Conservation (phyloP, 768 basidiomycete genomes). For the Macrolepiota fuliginosa region DNA sequence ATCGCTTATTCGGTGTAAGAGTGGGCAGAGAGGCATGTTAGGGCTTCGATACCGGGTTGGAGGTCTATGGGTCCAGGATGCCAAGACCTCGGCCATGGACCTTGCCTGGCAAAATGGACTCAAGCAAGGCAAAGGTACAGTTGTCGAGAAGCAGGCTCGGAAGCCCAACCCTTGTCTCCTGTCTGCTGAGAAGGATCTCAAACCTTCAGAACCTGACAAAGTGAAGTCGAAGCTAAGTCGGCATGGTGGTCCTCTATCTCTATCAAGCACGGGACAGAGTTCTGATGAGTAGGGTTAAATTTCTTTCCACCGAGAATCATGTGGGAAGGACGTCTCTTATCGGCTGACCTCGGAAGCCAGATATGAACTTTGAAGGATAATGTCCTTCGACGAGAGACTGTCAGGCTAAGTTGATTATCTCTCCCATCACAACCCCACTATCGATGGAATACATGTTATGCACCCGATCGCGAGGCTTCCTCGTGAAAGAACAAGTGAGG, state of each 20-base stretch:
- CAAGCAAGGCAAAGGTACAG: background rate
- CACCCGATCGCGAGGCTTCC: background rate
- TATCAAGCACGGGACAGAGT: background rate
- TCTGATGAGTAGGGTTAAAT: background rate
- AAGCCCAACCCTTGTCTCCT: background rate
- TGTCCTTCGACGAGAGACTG: background rate
- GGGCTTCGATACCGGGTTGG: background rate
- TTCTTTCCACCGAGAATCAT: background rate
- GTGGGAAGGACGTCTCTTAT: background rate
- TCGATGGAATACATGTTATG: background rate
- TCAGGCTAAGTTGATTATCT: background rate
- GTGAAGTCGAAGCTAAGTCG: background rate
- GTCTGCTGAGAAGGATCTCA: background rate
- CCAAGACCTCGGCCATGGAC: background rate
- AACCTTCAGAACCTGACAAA: background rate
- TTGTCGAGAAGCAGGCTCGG: background rate
- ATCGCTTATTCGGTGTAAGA: background rate
- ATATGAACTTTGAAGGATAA: background rate
- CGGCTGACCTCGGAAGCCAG: background rate
- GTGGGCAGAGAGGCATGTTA: background rate
- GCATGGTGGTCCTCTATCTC: background rate
- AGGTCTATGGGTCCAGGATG: background rate
- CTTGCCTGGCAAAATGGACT: background rate
- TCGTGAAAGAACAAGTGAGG: background rate
- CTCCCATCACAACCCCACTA: background rate